Evolutionary conservation across 306 rosid genomes (phyloP), one percentile per base, ranked within the genome.

Genomic region (Quercus gilva): DNA sequence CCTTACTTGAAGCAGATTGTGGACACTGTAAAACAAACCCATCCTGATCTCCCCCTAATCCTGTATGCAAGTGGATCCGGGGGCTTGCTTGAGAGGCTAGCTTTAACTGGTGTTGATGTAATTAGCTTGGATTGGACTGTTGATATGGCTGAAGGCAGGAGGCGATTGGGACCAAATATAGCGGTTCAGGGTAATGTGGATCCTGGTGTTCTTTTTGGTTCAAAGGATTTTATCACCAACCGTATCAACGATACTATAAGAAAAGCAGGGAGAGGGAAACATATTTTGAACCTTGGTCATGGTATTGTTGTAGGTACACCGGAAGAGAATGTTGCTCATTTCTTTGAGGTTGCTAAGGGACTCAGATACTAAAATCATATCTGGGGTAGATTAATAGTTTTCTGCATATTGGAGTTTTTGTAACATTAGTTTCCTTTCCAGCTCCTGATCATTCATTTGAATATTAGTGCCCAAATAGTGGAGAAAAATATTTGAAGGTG

Each of bases 101-200:
- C 93, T 59, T 76, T 90, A 84, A 95, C 98, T 0, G 98, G 99
- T 28, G 97, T 91, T 2, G 96, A 95, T 57, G 98, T 93, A 14
- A 92, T 95, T 77, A 95, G 99, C 88, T 86, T 95, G 94, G 99
- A 95, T 70, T 95, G 99, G 99, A 95, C 98, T 0, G 98, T 95
- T 21, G 99, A 95, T 69, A 95, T 95, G 96, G 98, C 96, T 0
- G 99, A 95, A 53, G 99, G 99, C 31, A 89, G 98, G 85, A 86
- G 74, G 78, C 79, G 99, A 81, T 74, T 95, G 41, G 99, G 98
- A 77, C 78, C 92, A 49, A 76, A 93, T 74, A 76, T 85, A 79
- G 96, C 96, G n/a, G 95, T 95, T 18, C 99, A 95, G 79, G 99
- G 99, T 13, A 95, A 95, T 12, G 91, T 95, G 75, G 99, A 95